Conservation (phyloP, 1,284 basidiomycete species). For the Malassezia cuniculi region DNA sequence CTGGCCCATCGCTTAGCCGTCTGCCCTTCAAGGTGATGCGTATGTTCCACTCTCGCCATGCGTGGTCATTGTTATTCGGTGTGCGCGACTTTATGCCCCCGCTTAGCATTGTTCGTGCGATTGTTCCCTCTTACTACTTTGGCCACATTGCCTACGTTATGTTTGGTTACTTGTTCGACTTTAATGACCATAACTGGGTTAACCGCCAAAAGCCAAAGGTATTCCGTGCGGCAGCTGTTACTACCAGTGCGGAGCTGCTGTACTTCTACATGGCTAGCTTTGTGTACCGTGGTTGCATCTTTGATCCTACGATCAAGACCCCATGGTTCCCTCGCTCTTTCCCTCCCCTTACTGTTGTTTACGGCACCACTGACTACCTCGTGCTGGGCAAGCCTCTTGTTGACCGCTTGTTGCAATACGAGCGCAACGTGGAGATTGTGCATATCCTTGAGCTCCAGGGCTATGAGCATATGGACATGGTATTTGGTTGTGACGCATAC, state of each 20-base stretch:
- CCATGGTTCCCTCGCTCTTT: constrained; percentile 41
- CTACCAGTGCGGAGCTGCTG: constrained; percentile 39
- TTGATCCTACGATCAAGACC: constrained; percentile 33
- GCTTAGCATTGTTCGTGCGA: constrained; percentile 28
- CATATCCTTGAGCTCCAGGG: constrained; percentile 41
- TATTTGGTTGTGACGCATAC: constrained; percentile 38
- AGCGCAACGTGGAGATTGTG: constrained; percentile 40
- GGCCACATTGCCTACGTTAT: constrained; percentile 42
- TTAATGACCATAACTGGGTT: constrained; percentile 42
- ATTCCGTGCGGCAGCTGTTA: constrained; percentile 35
- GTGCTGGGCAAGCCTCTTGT: constrained; percentile 41
- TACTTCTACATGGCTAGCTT: constrained; percentile 44
- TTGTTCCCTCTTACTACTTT: constrained; percentile 36
- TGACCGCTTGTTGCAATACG: constrained; percentile 31
- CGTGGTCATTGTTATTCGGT: constrained; percentile 41
- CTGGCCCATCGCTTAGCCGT: constrained; percentile 37
- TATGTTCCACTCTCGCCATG: constrained; percentile 33
- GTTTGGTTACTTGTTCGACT: constrained; percentile 40
- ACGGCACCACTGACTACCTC: constrained; percentile 38
- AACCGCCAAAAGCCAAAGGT: constrained; percentile 42
- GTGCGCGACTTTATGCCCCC: constrained; percentile 39
- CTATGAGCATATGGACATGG: constrained; percentile 42
- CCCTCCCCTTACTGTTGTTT: constrained; percentile 41
- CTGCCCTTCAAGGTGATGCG: constrained; percentile 41
- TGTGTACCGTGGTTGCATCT: constrained; percentile 42